Percentiles rank a stretch among this genome's conserved stretches.
These are phyloP conservation scores for Diaporthe sp. DNA, from an alignment of 2,329 filamentous ascomycete species.

Conservation along the genomic window DNA sequence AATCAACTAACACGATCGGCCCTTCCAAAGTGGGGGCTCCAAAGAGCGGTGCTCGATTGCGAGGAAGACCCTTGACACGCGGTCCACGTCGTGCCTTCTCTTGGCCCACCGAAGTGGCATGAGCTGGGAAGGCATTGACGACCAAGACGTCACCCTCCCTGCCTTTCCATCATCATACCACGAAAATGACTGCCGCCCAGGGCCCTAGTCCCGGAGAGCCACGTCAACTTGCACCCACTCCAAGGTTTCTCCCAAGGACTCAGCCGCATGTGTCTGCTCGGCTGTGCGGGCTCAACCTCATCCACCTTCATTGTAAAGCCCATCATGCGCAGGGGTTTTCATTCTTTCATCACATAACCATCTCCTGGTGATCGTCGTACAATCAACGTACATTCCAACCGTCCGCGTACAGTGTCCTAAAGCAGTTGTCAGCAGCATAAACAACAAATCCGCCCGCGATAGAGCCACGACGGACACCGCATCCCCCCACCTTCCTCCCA, in stretches of 20 bases:
- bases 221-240: conserved; percentile 18
- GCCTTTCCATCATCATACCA: conserved; percentile 6
- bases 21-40: conserved; percentile 7
- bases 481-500: too few species aligned
- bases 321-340: not conserved
- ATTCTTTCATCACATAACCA: not conserved
- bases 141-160: conserved; percentile 24
- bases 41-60: not conserved
- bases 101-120: conserved; percentile 12
- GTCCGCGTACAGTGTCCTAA: not conserved
- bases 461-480: not conserved
- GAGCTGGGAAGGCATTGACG: conserved; percentile 23
- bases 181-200: conserved; percentile 14
- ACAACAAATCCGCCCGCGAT: conserved; percentile 4
- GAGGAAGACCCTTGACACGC: conserved; percentile 22
- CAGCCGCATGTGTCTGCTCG: conserved; percentile 11
- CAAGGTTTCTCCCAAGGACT: conserved; percentile 10
- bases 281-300: not conserved
- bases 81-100: conserved; percentile 21
- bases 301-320: not conserved
- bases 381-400: not conserved
- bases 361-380: not conserved
- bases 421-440: not conserved
- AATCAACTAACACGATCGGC: conserved; percentile 29
- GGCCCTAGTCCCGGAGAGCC: conserved; percentile 5